phyloP scores from a whole-genome alignment of 73 alveolate species.

The Paraurostyla sp. region DNA sequence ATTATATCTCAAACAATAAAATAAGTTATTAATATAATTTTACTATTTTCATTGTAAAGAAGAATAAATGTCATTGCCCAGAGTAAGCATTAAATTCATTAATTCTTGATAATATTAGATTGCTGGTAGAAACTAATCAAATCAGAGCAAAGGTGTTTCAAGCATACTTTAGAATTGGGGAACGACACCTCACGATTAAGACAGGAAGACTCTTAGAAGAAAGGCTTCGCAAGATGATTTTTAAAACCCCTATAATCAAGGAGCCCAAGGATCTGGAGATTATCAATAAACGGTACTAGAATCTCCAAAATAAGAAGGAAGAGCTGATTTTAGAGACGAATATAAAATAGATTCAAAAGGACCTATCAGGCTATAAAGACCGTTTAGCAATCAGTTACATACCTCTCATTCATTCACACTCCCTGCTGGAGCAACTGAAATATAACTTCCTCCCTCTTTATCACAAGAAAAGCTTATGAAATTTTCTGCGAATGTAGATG shows the following conservation, averaged over 20 bases:
- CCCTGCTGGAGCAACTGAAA: neutral
- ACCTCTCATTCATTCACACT: too few species aligned
- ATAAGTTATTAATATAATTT: neutral
- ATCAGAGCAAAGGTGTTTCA: constrained; percentile 10
- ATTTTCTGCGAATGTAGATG: constrained; percentile 48
- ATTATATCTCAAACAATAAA: neutral
- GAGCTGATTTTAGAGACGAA: constrained; percentile 42
- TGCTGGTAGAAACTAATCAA: neutral
- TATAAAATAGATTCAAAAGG: constrained; percentile 37
- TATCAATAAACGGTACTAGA: neutral
- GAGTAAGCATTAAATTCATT: constrained; percentile 5
- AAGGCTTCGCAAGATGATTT: constrained; percentile 6
- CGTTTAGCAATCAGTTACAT: constrained; percentile 38
- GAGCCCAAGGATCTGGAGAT: neutral
- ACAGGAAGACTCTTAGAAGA: neutral
- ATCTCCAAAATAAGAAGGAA: constrained; percentile 20
- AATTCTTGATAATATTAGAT: neutral
- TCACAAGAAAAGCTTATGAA: constrained; percentile 21
- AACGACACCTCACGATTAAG: neutral
- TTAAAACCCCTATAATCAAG: neutral
- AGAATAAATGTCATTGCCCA: constrained; percentile 33
- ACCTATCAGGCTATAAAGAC: constrained; percentile 11
- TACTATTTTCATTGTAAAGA: neutral
- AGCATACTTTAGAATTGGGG: constrained; percentile 34
- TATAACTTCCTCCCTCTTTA: constrained; percentile 29